Evolutionary conservation across 441 rosid genomes (phyloP), one percentile per base, ranked within the genome.

Genomic region (Aleurites moluccanus): DNA sequence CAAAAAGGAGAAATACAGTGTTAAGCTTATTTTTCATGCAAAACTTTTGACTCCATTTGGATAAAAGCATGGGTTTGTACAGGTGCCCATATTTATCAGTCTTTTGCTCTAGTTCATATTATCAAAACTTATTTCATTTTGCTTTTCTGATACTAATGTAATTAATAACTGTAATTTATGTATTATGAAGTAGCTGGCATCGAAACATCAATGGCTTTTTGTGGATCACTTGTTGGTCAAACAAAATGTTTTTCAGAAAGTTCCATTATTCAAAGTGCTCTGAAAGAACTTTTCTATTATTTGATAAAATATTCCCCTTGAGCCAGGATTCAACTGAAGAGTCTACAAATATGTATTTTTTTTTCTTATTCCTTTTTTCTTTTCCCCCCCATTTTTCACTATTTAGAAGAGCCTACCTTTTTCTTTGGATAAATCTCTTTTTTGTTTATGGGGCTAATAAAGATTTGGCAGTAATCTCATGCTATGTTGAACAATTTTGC

Each of bases 341-440:
- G 33, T 25, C 33, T 25, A 57, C 30, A 57, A 57, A 10, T 57
- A 7, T 57, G 20, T 15, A 25, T 25, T 59, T 13, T 27, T 27
- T 27, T 13, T 59, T 10, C 35, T 2, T 59, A 25, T n/a, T 28
- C 74, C n/a, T 44, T 40, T 57, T 69, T 64, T 79, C 72, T 55
- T 35, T 33, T 53, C 35, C 10, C 53, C 44, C 23, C 8, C 21
- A 44, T 20, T 73, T 38, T 6, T 5, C 53, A 44, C 16, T 45
- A 13, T 4, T 42, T 47, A 11, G 40, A 62, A 47, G 44, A 61
- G n/a, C 35, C 44, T 60, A 14, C 35, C 10, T 16, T 2, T 23
- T 70, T 49, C 50, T 38, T 7, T 21, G 25, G 35, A 40, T 23
- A n/a, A 25, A 57, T 67, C 50, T 66, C 38, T 3, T 25, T 18